Percentiles rank a stretch among this genome's conserved stretches.
phyloP scores from a whole-genome alignment of 257 asterid species.

The Przewalskia tangutica region DNA sequence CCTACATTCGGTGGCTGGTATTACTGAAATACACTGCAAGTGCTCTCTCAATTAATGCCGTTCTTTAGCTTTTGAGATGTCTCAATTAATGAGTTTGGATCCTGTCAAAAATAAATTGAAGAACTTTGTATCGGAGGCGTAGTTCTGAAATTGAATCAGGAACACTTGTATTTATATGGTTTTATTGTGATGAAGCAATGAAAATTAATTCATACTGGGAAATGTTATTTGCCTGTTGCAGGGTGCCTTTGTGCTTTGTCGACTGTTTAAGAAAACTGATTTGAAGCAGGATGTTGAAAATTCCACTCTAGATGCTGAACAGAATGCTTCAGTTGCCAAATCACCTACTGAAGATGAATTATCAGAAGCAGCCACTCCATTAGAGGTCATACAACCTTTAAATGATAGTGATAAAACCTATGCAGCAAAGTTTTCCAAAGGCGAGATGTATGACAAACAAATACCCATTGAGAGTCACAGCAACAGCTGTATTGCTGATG shows the following conservation, averaged over 20 bases:
- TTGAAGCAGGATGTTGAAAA: conserved; percentile 45
- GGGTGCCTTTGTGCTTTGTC: conserved; percentile 88
- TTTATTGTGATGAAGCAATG: not conserved
- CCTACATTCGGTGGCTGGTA: not conserved
- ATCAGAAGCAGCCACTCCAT: conserved; percentile 38
- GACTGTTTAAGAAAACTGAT: conserved; percentile 69
- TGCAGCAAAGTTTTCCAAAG: conserved; percentile 17
- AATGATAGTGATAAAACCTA: conserved; percentile 2
- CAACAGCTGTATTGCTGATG: conserved; percentile 16
- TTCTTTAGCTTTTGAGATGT: not conserved
- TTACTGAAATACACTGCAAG: not conserved
- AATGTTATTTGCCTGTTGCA: conserved; percentile 14
- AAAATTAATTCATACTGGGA: not conserved
- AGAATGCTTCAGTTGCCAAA: conserved; percentile 21
- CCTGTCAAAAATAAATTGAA: not conserved
- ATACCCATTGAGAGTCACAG: conserved; percentile 14
- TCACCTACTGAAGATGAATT: conserved; percentile 43
- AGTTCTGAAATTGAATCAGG: not conserved
- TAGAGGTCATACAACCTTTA: conserved; percentile 17
- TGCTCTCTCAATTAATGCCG: not conserved
- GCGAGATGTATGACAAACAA: conserved; percentile 17
- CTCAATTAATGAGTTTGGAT: not conserved
- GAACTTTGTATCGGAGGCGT: not conserved
- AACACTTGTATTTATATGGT: not conserved
- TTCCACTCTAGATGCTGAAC: conserved; percentile 40